Conservation (phyloP, 768 basidiomycete genomes). For the Collybia mongolica region DNA sequence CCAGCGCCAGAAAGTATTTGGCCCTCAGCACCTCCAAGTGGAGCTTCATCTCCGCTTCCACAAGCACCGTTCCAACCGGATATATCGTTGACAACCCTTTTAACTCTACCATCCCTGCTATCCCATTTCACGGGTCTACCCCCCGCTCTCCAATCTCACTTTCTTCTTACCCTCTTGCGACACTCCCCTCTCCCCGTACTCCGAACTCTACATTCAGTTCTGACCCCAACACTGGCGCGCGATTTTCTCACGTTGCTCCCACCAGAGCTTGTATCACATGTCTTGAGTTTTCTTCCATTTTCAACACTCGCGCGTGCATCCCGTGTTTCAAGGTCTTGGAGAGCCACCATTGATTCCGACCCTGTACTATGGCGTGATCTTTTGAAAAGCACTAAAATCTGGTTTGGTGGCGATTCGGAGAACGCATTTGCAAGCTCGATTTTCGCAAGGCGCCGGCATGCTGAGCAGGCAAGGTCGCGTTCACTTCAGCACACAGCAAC, state of each 20-base stretch:
- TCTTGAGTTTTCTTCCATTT: slow-evolving; percentile 83
- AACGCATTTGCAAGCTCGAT: slow-evolving; percentile 76
- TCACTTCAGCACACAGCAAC: not conserved
- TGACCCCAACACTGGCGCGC: slow-evolving; percentile 87
- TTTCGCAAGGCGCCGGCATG: slow-evolving; percentile 55
- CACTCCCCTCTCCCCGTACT: slow-evolving; percentile 91
- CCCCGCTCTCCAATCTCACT: slow-evolving; percentile 84
- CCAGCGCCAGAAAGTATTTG: slow-evolving; percentile 74
- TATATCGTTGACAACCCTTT: slow-evolving; percentile 75
- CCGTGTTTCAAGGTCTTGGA: slow-evolving; percentile 88
- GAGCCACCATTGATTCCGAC: slow-evolving; percentile 89
- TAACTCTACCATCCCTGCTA: slow-evolving; percentile 83
- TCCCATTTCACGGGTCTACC: slow-evolving; percentile 81
- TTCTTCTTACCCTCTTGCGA: slow-evolving; percentile 88
- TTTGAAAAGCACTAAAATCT: slow-evolving; percentile 78
- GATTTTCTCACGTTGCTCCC: slow-evolving; percentile 94
- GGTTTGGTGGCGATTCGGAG: slow-evolving; percentile 88
- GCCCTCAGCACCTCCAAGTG: slow-evolving; percentile 83
- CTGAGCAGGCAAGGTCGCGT: slow-evolving; percentile 23
- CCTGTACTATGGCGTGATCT: slow-evolving; percentile 88
- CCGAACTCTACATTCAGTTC: slow-evolving; percentile 83
- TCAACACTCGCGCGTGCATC: slow-evolving; percentile 83
- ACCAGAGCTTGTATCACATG: slow-evolving; percentile 86
- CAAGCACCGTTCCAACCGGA: slow-evolving; percentile 81
- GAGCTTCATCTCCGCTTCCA: slow-evolving; percentile 66